phyloP scores from a whole-genome alignment of 305 asterid genomes.

The Ruellia speciosa region DNA sequence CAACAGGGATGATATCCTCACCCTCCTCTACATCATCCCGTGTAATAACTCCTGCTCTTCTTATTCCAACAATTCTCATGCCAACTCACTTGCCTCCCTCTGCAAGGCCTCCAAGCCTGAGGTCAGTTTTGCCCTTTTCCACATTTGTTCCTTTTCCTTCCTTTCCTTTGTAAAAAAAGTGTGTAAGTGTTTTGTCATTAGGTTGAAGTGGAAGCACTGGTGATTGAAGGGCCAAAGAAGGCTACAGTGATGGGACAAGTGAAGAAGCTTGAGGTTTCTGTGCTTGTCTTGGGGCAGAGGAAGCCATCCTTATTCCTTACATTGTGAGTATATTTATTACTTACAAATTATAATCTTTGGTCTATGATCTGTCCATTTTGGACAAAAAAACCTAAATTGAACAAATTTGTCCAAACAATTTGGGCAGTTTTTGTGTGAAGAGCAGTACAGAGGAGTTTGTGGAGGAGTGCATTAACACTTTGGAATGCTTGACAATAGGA shows the following conservation, averaged over 20 bases:
- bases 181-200: not conserved
- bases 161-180: not conserved
- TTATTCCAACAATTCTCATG: slow-evolving; percentile 38
- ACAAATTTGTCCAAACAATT: not conserved
- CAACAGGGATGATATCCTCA: slow-evolving; percentile 65
- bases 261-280: slow-evolving; percentile 87
- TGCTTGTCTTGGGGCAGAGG: slow-evolving; percentile 69
- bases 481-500: slow-evolving; percentile 69
- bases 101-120: slow-evolving; percentile 85
- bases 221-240: slow-evolving; percentile 68
- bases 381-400: no score
- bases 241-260: slow-evolving; percentile 75
- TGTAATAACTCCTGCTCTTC: slow-evolving; percentile 6
- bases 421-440: slow-evolving; percentile 36
- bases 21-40: slow-evolving; percentile 62
- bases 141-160: not conserved
- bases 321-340: slow-evolving; percentile 36
- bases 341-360: not conserved
- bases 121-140: slow-evolving; percentile 26
- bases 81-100: slow-evolving; percentile 66
- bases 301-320: slow-evolving; percentile 46
- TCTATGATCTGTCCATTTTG: no score
- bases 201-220: slow-evolving; percentile 89
- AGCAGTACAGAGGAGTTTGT: slow-evolving; percentile 48
- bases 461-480: slow-evolving; percentile 45